Evolutionary conservation across 2,329 filamentous ascomycete genomes (phyloP), one percentile per base, ranked within the genome.

Genomic region (Amesomyces nigricolor): DNA sequence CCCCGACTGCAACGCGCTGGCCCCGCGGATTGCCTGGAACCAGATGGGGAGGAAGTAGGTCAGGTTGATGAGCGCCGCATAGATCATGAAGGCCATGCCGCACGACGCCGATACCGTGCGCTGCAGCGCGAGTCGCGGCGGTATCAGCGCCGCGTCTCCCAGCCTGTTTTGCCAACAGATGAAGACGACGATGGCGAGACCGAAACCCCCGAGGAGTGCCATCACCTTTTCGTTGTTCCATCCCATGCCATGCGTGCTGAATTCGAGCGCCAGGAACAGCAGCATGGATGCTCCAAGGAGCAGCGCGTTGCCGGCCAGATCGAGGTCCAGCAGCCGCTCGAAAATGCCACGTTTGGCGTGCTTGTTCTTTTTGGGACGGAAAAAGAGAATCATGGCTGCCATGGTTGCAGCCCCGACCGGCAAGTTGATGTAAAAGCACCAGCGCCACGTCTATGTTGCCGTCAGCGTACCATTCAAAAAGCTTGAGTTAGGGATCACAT

Each of bases 251-350:
- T 70, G 71, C 3, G 74, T 72, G 16, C 75, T 74, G 68, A 70
- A 75, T 51, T 78, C 72, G 16, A 80, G 65, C 0, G 76, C 77
- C 2, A 80, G 67, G 55, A 80, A 69, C 6, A 78, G 62, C 63
- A 75, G 73, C 47, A 78, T 66, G 14, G 76, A 67, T 17, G 70
- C 69, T 0, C 71, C 71, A 2, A 79, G 64, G 53, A 80, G 73
- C 10, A 76, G 66, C 2, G 70, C 26, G 3, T 73, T 75, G 1
- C 78, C 77, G 17, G 71, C 53, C 0, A 61, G 38, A 22, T 65
- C 63, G 38, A 64, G 42, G 37, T 66, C 64, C n/a, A 67, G 26
- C 17, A 70, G 42, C 4, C 65, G 63, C 30, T 66, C 58, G 9
- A 63, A 4, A 26, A 67, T 43, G 1, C 51, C 61, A 5, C 58